phyloP scores from a whole-genome alignment of 768 basidiomycete species.

The Pleurotus cornucopiae region DNA sequence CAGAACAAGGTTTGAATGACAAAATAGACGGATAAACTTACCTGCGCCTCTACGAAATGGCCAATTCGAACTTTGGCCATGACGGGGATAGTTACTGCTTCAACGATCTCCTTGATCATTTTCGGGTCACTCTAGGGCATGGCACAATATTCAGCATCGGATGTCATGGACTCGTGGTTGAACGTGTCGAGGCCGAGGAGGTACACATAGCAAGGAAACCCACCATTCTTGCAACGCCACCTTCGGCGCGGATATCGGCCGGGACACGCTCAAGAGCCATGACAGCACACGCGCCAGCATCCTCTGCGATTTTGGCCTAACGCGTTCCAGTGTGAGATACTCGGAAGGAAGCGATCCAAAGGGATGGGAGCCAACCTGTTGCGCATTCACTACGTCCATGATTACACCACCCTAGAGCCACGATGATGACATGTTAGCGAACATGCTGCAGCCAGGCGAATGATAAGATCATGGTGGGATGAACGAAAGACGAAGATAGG shows the following conservation, averaged over 20 bases:
- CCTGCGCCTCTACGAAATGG: conserved; percentile 96
- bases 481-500: conserved; percentile 5
- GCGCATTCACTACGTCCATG: conserved; percentile 91
- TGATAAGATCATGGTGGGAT: conserved; percentile 5
- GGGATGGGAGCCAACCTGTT: conserved; percentile 34
- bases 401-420: conserved; percentile 70
- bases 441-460: conserved; percentile 7
- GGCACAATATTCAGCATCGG: conserved; percentile 10
- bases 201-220: conserved; percentile 15
- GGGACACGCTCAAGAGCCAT: conserved; percentile 97
- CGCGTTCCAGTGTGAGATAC: background rate
- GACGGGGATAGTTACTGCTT: conserved; percentile 93
- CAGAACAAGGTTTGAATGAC: background rate
- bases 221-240: conserved; percentile 97
- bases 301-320: conserved; percentile 93
- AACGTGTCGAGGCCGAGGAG: too few species aligned
- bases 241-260: conserved; percentile 87
- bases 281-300: conserved; percentile 95
- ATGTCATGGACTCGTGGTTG: conserved; percentile 6
- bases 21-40: conserved; percentile 20
- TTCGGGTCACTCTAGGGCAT: conserved; percentile 75
- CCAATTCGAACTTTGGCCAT: conserved; percentile 97
- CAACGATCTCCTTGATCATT: conserved; percentile 96
- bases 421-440: background rate
- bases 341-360: background rate